These are phyloP conservation scores for Cubamyces sp. DNA, from an alignment of 768 basidiomycete genomes.

Conservation along the genomic window DNA sequence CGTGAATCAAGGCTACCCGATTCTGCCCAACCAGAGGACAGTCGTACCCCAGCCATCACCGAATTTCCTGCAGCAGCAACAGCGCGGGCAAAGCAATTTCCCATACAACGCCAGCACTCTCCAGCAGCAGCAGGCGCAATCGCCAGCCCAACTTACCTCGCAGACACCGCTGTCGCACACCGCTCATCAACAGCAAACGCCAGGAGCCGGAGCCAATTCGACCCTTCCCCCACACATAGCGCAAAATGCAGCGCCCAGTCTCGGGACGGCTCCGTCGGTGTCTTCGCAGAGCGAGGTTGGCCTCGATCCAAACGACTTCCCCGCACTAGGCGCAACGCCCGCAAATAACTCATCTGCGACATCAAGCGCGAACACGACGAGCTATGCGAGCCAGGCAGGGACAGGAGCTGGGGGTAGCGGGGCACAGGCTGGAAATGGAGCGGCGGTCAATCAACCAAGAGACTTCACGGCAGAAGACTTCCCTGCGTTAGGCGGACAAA, in stretches of 20 bases:
- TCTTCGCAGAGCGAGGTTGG: conserved; percentile 76
- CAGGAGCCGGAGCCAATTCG: conserved; percentile 51
- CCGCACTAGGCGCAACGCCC: conserved; percentile 75
- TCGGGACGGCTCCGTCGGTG: conserved; percentile 57
- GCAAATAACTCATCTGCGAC: conserved; percentile 46
- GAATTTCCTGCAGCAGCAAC: conserved; percentile 66
- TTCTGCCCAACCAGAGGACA: conserved; percentile 65
- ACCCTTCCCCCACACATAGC: conserved; percentile 59
- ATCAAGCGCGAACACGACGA: conserved; percentile 52
- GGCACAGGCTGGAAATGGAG: conserved; percentile 39
- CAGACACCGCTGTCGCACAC: conserved; percentile 35
- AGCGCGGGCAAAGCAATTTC: conserved; percentile 68
- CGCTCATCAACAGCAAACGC: conserved; percentile 49
- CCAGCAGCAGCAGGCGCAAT: conserved; percentile 51
- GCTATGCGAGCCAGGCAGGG: conserved; percentile 84
- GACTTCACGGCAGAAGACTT: conserved; percentile 91
- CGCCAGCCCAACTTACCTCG: conserved; percentile 33
- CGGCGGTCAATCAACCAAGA: conserved; percentile 49
- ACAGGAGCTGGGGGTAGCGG: conserved; percentile 47
- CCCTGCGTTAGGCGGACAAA: conserved; percentile 78
- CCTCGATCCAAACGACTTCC: conserved; percentile 86
- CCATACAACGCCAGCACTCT: conserved; percentile 65
- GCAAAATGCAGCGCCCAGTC: conserved; percentile 49
- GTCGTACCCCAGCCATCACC: conserved; percentile 63
- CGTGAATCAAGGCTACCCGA: conserved; percentile 57